These are phyloP conservation scores for Vachellia collinsii DNA, from an alignment of 306 rosid species.

Conservation along the genomic window DNA sequence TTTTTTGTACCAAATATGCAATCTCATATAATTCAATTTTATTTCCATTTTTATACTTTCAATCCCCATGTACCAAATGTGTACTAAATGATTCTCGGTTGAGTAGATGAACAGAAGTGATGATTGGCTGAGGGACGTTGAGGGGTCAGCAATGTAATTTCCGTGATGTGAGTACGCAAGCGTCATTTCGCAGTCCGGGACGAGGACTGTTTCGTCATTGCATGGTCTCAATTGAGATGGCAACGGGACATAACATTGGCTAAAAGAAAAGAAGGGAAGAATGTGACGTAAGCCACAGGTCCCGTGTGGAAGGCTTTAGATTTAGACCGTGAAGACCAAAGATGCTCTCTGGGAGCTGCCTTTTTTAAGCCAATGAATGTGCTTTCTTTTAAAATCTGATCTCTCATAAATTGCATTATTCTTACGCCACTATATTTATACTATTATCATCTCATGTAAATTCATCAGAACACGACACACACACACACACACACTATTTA, in stretches of 20 bases:
- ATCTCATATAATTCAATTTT: too few species aligned
- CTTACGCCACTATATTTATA: background rate
- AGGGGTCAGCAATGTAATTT: slow-evolving; percentile 53
- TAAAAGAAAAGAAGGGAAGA: background rate
- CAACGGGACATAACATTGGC: background rate
- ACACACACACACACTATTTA: background rate
- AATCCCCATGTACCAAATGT: too few species aligned
- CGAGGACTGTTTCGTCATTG: slow-evolving; percentile 47
- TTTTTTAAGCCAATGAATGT: background rate
- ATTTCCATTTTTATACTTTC: too few species aligned
- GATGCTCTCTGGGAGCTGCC: too few species aligned
- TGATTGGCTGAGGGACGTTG: background rate
- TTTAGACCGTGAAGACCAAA: background rate
- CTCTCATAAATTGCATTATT: background rate
- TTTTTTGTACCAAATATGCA: too few species aligned
- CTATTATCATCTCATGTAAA: background rate
- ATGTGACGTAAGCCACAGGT: background rate
- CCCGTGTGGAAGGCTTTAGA: background rate
- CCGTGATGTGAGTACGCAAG: slow-evolving; percentile 10
- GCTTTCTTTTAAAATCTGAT: background rate
- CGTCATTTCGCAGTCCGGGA: slow-evolving; percentile 13
- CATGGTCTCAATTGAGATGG: background rate
- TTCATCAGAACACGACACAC: background rate
- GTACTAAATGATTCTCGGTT: too few species aligned
- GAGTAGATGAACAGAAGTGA: too few species aligned